These are phyloP conservation scores for Effrenium voratum DNA, from an alignment of 73 alveolate genomes.

Conservation along the genomic window DNA sequence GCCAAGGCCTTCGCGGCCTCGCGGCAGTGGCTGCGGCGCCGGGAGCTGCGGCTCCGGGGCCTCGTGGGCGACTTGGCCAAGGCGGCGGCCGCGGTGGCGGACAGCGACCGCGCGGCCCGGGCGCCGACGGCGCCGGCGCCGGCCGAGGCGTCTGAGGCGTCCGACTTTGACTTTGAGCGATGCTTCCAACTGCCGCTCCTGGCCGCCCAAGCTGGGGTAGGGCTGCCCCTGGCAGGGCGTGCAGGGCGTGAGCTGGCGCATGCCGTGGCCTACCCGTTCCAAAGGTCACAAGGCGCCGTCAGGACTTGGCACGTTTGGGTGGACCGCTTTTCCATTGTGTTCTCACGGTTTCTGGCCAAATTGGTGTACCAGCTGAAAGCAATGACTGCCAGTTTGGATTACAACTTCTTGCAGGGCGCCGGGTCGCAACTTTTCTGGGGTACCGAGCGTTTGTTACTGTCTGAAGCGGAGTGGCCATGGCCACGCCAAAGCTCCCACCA, in stretches of 20 bases:
- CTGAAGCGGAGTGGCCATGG: background rate
- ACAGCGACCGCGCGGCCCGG: background rate
- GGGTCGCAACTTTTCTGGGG: slow-evolving; percentile 75
- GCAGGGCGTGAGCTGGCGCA: background rate
- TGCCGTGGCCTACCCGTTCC: slow-evolving; percentile 44
- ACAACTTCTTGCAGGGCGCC: slow-evolving; percentile 7
- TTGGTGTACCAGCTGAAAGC: slow-evolving; percentile 73
- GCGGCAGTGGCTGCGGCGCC: background rate
- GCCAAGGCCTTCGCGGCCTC: background rate
- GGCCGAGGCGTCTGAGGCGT: no score
- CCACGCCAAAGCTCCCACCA: slow-evolving; percentile 8
- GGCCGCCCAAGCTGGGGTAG: slow-evolving; percentile 16
- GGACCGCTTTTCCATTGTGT: slow-evolving; percentile 52
- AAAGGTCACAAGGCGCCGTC: slow-evolving; percentile 21
- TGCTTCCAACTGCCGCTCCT: slow-evolving; percentile 71
- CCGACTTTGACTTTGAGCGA: background rate
- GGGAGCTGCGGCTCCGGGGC: background rate
- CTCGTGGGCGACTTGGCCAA: background rate
- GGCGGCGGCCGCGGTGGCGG: background rate
- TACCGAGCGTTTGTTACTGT: background rate
- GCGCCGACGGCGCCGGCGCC: background rate
- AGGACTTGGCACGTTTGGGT: slow-evolving; percentile 89
- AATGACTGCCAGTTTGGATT: slow-evolving; percentile 59
- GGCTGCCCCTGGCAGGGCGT: background rate
- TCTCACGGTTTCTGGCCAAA: slow-evolving; percentile 75